Conservation (phyloP, 148 eudicot genomes). For the Arbutus unedo region DNA sequence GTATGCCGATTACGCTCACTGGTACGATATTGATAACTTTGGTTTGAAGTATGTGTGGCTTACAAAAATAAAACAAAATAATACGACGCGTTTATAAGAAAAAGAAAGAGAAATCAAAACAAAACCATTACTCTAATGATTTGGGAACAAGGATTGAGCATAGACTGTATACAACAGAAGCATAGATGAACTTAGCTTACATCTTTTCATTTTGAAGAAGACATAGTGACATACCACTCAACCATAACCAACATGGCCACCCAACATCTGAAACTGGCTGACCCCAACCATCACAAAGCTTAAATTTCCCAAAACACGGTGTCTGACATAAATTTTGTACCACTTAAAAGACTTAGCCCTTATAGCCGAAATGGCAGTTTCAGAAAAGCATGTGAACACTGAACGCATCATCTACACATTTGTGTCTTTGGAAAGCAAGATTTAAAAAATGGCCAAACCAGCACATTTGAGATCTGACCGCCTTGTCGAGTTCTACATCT, state of each 20-base stretch:
- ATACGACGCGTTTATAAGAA: background rate
- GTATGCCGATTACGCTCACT: too few species aligned
- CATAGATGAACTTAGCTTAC: background rate
- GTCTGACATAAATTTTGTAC: background rate
- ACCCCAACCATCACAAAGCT: background rate
- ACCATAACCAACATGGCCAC: background rate
- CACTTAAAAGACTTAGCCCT: too few species aligned
- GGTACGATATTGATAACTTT: too few species aligned
- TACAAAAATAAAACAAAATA: background rate
- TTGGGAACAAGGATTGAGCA: background rate
- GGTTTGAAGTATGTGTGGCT: background rate
- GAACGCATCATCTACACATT: background rate
- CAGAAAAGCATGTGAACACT: constrained; percentile 1
- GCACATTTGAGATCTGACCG: background rate
- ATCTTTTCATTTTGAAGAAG: background rate
- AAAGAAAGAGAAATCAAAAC: background rate
- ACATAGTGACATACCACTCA: background rate
- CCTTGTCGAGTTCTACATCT: background rate
- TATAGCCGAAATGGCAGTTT: background rate
- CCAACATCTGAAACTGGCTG: background rate
- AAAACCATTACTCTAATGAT: background rate
- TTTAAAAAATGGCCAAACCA: background rate
- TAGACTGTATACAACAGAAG: background rate
- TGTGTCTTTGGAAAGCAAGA: background rate
- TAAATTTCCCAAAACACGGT: background rate